Conservation (phyloP, 148 eudicot species). For the Rheum nobile region DNA sequence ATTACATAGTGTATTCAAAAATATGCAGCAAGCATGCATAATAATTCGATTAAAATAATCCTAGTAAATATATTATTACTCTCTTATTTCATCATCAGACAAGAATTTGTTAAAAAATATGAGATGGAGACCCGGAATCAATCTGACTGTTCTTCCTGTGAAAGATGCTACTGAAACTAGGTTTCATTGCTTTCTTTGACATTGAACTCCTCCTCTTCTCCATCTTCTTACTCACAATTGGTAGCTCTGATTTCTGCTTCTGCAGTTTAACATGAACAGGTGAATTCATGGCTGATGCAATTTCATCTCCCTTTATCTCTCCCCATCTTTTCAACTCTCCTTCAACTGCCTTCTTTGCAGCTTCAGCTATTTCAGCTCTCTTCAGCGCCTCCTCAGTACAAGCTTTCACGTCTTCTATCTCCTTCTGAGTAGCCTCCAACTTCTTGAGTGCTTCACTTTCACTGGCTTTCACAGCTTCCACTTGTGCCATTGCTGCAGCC, state of each 20-base stretch:
- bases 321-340: constrained; percentile 80
- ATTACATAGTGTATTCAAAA: neutral
- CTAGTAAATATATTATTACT: neutral
- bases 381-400: constrained; percentile 60
- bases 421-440: constrained; percentile 57
- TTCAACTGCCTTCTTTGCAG: constrained; percentile 83
- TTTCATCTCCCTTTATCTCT: constrained; percentile 69
- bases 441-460: constrained; percentile 69
- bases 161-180: constrained; percentile 56
- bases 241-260: constrained; percentile 28
- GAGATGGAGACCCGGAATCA: constrained; percentile 57
- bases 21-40: too few relatives aligned
- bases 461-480: constrained; percentile 76
- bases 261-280: constrained; percentile 27
- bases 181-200: constrained; percentile 46
- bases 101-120: constrained; percentile 42
- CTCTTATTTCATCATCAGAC: neutral
- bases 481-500: constrained; percentile 49
- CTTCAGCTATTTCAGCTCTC: constrained; percentile 68
- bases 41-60: too few relatives aligned
- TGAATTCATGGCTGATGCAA: constrained; percentile 29
- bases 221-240: constrained; percentile 23
- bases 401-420: constrained; percentile 53
- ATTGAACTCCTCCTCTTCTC: constrained; percentile 37
- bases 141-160: constrained; percentile 57